Evolutionary conservation across 2,329 filamentous ascomycete genomes (phyloP).

Genomic region (Colletotrichum higginsianum): DNA sequence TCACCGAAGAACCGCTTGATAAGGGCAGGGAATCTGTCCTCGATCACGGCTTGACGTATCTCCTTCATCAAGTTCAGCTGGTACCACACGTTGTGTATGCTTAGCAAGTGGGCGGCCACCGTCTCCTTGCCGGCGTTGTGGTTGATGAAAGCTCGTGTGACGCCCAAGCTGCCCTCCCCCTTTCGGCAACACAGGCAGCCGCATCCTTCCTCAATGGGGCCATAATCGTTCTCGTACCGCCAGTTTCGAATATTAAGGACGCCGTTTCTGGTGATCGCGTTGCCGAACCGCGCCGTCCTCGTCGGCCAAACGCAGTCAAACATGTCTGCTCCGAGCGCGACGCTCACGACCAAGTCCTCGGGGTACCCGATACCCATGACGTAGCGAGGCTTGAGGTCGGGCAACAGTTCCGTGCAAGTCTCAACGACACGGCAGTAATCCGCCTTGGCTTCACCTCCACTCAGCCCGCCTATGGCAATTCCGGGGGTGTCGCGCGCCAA

Average conservation of each 20-base stretch:
- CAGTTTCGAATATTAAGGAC: slow-evolving; percentile 88
- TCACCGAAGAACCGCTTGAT: slow-evolving; percentile 83
- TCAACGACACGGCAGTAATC: slow-evolving; percentile 93
- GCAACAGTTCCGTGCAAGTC: slow-evolving; percentile 87
- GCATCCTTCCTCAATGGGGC: slow-evolving; percentile 87
- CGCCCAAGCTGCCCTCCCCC: slow-evolving; percentile 79
- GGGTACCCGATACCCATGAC: slow-evolving; percentile 99
- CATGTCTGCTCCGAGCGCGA: slow-evolving; percentile 97
- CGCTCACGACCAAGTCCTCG: slow-evolving; percentile 93
- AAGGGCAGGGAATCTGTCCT: slow-evolving; percentile 85
- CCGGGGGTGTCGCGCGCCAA: slow-evolving; percentile 91
- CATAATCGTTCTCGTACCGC: slow-evolving; percentile 83
- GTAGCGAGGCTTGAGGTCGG: slow-evolving; percentile 94
- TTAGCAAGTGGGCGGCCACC: slow-evolving; percentile 86
- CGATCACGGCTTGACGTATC: slow-evolving; percentile 82
- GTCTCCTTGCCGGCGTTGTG: slow-evolving; percentile 97
- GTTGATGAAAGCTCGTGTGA: slow-evolving; percentile 91
- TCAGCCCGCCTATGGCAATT: slow-evolving; percentile 95
- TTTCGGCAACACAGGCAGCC: slow-evolving; percentile 82
- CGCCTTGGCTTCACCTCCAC: slow-evolving; percentile 93
- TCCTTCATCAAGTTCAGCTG: slow-evolving; percentile 86
- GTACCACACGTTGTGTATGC: slow-evolving; percentile 97
- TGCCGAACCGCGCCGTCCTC: slow-evolving; percentile 94
- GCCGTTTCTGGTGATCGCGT: slow-evolving; percentile 86
- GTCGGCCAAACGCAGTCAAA: slow-evolving; percentile 99